These are phyloP conservation scores for Annulohypoxylon truncatum DNA, from an alignment of 2,329 filamentous ascomycete species.

Conservation along the genomic window DNA sequence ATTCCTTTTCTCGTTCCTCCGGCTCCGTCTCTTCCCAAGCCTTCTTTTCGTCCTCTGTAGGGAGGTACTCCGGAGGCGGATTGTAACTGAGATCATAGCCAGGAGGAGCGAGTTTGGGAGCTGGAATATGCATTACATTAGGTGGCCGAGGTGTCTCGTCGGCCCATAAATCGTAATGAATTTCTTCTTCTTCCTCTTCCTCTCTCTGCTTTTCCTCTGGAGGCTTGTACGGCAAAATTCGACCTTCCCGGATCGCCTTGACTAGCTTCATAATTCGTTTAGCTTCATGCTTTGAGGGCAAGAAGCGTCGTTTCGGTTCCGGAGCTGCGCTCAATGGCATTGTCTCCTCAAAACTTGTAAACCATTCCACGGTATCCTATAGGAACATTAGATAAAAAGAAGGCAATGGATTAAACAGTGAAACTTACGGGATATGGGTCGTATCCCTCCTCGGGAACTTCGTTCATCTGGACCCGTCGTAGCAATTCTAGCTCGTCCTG, in stretches of 20 bases:
- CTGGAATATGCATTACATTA: slow-evolving; percentile 93
- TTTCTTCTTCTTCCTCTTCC: slow-evolving; percentile 76
- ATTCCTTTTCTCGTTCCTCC: slow-evolving; percentile 91
- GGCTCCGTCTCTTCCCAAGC: slow-evolving; percentile 88
- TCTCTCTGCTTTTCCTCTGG: slow-evolving; percentile 74
- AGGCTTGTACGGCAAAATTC: slow-evolving; percentile 90
- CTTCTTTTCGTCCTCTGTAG: slow-evolving; percentile 83
- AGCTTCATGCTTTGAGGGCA: slow-evolving; percentile 96
- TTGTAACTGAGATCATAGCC: slow-evolving; percentile 98
- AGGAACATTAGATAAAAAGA: slow-evolving; percentile 31
- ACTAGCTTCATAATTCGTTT: slow-evolving; percentile 98
- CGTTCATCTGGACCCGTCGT: slow-evolving; percentile 87
- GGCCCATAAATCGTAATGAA: slow-evolving; percentile 92
- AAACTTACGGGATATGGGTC: slow-evolving; percentile 84
- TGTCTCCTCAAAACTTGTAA: slow-evolving; percentile 87
- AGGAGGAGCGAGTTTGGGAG: slow-evolving; percentile 91
- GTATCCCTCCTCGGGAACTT: slow-evolving; percentile 87
- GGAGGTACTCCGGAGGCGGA: slow-evolving; percentile 93
- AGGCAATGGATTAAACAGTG: background rate
- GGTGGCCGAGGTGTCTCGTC: slow-evolving; percentile 86
- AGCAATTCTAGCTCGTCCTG: slow-evolving; percentile 90
- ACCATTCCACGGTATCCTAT: slow-evolving; percentile 89
- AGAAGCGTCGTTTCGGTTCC: slow-evolving; percentile 93
- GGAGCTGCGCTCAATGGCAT: slow-evolving; percentile 96
- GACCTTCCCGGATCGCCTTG: slow-evolving; percentile 91